Conservation (phyloP, 805 yeast species). For the Kodamaea hsintzibuensis region DNA sequence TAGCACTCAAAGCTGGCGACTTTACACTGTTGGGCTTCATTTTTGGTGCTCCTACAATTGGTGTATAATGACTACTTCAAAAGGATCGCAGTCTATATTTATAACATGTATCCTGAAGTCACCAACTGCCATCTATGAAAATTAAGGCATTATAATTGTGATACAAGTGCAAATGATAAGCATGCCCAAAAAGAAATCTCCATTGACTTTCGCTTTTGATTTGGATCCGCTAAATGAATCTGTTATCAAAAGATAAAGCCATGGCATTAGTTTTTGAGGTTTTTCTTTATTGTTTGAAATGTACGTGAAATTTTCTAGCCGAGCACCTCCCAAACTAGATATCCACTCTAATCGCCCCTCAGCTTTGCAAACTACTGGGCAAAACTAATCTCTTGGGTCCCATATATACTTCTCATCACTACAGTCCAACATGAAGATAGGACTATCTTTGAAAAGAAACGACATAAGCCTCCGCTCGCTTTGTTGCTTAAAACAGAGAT, state of each 20-base stretch:
- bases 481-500: background rate
- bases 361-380: too few species aligned
- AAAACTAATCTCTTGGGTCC: too few species aligned
- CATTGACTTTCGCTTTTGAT: background rate
- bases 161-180: background rate
- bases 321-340: too few species aligned
- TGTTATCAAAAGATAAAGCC: background rate
- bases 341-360: too few species aligned
- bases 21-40: background rate
- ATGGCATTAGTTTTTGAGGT: too few species aligned
- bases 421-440: too few species aligned
- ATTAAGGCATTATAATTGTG: background rate
- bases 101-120: background rate
- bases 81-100: background rate
- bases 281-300: too few species aligned
- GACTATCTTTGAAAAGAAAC: background rate
- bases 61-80: background rate
- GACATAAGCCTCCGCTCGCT: background rate
- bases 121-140: background rate
- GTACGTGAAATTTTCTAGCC: too few species aligned
- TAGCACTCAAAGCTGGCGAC: background rate
- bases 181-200: background rate
- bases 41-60: background rate
- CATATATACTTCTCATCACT: too few species aligned
- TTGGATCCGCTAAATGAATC: background rate